phyloP scores from a whole-genome alignment of 169 alveolate genomes.

The Haemoproteus tartakovskyi region DNA sequence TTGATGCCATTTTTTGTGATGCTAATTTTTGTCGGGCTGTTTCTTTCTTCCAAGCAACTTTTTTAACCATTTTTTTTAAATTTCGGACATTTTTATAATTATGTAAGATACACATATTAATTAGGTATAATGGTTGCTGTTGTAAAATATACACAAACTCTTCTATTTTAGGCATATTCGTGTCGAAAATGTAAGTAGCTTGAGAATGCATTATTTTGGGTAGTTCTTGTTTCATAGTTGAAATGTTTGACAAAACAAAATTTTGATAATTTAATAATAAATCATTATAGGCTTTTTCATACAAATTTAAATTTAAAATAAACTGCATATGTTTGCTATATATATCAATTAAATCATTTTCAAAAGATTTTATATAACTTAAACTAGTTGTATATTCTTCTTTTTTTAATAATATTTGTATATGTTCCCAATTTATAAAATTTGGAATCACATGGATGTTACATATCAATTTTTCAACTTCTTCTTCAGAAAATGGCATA shows the following conservation, averaged over 20 bases:
- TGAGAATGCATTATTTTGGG: constrained; percentile 15
- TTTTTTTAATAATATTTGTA: constrained; percentile 70
- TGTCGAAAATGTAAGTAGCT: constrained; percentile 9
- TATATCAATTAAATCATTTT: constrained; percentile 71
- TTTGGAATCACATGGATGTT: constrained; percentile 22
- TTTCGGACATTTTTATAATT: constrained; percentile 16
- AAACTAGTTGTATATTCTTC: constrained; percentile 70
- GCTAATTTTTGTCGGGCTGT: too few species aligned
- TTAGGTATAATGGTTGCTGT: constrained; percentile 70
- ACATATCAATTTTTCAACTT: constrained; percentile 40
- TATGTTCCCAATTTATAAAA: constrained; percentile 69
- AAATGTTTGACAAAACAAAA: constrained; percentile 16
- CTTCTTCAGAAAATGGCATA: constrained; percentile 11
- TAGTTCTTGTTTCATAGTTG: constrained; percentile 1
- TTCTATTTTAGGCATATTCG: constrained; percentile 16
- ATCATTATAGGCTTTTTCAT: constrained; percentile 44
- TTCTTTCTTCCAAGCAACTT: neutral
- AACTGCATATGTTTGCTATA: constrained; percentile 69
- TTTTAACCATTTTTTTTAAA: neutral
- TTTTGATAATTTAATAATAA: constrained; percentile 59
- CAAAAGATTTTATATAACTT: constrained; percentile 66
- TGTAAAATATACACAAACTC: constrained; percentile 55
- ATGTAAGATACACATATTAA: constrained; percentile 36
- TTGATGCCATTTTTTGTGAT: too few species aligned
- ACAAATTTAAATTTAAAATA: constrained; percentile 59